These are phyloP conservation scores for Cerrena zonata DNA, from an alignment of 1,284 basidiomycete genomes.

Conservation along the genomic window DNA sequence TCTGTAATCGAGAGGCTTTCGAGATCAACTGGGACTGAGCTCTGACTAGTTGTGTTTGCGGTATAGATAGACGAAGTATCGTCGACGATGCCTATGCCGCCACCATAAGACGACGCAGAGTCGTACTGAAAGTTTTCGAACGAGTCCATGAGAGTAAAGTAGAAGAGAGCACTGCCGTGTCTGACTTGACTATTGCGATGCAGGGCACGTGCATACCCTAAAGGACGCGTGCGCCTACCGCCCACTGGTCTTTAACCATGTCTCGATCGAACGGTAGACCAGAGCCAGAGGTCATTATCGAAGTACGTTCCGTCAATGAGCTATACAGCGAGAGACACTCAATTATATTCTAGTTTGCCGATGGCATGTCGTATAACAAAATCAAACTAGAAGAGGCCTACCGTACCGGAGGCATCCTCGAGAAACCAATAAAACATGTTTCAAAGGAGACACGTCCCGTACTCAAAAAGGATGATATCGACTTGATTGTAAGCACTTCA, in stretches of 20 bases:
- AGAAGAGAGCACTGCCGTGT: background rate
- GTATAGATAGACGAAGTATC: slow-evolving; percentile 84
- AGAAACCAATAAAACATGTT: slow-evolving; percentile 45
- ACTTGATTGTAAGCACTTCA: slow-evolving; percentile 47
- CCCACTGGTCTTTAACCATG: background rate
- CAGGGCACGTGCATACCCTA: slow-evolving; percentile 10
- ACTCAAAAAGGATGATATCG: slow-evolving; percentile 56
- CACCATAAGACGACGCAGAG: slow-evolving; percentile 71
- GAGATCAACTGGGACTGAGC: slow-evolving; percentile 49
- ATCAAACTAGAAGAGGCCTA: slow-evolving; percentile 60
- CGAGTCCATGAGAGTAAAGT: slow-evolving; percentile 55
- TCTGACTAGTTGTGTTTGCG: slow-evolving; percentile 45
- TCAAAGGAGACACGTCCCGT: slow-evolving; percentile 27
- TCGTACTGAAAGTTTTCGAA: slow-evolving; percentile 87
- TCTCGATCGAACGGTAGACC: slow-evolving; percentile 43
- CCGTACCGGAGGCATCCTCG: slow-evolving; percentile 51
- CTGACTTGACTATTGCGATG: slow-evolving; percentile 1
- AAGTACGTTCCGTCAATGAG: slow-evolving; percentile 35
- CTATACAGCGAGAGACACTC: slow-evolving; percentile 1
- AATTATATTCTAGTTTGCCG: slow-evolving; percentile 42
- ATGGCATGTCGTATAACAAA: slow-evolving; percentile 64
- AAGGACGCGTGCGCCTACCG: background rate
- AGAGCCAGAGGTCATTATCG: slow-evolving; percentile 64
- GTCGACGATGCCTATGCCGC: slow-evolving; percentile 70
- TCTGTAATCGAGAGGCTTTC: slow-evolving; percentile 62